phyloP scores from a whole-genome alignment of 192 early-diverging fungal genomes.

The Helicostylum pulchrum region DNA sequence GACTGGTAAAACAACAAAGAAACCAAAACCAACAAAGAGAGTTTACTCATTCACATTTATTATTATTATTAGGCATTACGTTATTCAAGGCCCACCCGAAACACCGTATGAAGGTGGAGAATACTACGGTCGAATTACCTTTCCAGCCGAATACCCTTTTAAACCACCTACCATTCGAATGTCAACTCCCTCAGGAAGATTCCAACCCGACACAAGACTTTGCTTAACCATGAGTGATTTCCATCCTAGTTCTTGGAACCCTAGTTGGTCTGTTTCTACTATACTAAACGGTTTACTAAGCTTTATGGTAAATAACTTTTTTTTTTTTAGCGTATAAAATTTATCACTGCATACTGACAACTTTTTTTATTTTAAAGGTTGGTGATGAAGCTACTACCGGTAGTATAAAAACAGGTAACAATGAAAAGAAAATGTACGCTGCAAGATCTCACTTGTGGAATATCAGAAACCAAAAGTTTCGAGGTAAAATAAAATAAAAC shows the following conservation, averaged over 20 bases:
- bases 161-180: constrained; percentile 85
- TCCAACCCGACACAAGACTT: constrained; percentile 86
- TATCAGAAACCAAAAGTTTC: constrained; percentile 68
- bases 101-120: constrained; percentile 91
- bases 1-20: too few species aligned
- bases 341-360: neutral
- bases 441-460: constrained; percentile 80
- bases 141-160: constrained; percentile 95
- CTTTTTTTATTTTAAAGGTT: neutral
- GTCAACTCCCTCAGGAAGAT: constrained; percentile 84
- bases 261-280: constrained; percentile 95
- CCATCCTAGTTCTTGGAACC: constrained; percentile 92
- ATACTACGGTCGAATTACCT: constrained; percentile 92
- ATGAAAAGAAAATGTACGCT: constrained; percentile 79
- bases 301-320: too few species aligned
- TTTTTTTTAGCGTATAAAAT: too few species aligned
- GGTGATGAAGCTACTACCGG: constrained; percentile 93
- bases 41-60: neutral
- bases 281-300: constrained; percentile 93
- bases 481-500: constrained; percentile 47
- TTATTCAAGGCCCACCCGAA: constrained; percentile 93
- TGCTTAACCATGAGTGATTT: constrained; percentile 98
- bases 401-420: constrained; percentile 74
- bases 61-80: constrained; percentile 96
- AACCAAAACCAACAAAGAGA: too few species aligned